Evolutionary conservation across 768 basidiomycete genomes (phyloP).

Genomic region (Asterophora parasitica): DNA sequence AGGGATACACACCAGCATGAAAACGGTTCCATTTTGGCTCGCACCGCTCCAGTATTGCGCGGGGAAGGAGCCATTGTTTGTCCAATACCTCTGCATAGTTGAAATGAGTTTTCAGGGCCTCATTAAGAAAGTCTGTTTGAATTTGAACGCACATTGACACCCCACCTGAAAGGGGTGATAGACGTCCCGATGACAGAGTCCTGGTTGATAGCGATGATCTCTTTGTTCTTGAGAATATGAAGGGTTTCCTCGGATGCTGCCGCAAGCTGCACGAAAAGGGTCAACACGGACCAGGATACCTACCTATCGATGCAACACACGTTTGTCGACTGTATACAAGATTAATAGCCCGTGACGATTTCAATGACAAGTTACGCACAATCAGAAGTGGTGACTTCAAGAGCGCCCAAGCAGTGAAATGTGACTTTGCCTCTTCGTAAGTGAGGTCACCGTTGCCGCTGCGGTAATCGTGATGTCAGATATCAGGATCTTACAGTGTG

Average conservation of each 20-base stretch:
- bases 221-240: slow-evolving; percentile 55
- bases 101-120: background rate
- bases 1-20: slow-evolving; percentile 51
- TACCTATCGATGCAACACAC: background rate
- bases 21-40: slow-evolving; percentile 53
- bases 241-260: slow-evolving; percentile 45
- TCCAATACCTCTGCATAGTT: slow-evolving; percentile 31
- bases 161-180: slow-evolving; percentile 67
- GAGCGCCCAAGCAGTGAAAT: slow-evolving; percentile 71
- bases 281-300: background rate
- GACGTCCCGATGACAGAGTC: slow-evolving; percentile 59
- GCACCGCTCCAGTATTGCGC: slow-evolving; percentile 67
- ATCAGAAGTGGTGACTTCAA: slow-evolving; percentile 58
- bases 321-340: slow-evolving; percentile 12
- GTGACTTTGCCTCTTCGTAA: slow-evolving; percentile 61
- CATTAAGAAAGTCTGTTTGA: background rate
- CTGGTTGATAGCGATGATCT: slow-evolving; percentile 67
- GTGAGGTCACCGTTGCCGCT: slow-evolving; percentile 63
- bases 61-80: slow-evolving; percentile 40
- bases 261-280: slow-evolving; percentile 27
- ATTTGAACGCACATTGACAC: slow-evolving; percentile 45
- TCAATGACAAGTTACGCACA: slow-evolving; percentile 19
- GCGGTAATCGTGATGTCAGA: background rate
- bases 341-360: background rate
- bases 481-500: background rate